These are phyloP conservation scores for Xylariaceae sp. DNA, from an alignment of 2,329 filamentous ascomycete genomes.

Conservation along the genomic window DNA sequence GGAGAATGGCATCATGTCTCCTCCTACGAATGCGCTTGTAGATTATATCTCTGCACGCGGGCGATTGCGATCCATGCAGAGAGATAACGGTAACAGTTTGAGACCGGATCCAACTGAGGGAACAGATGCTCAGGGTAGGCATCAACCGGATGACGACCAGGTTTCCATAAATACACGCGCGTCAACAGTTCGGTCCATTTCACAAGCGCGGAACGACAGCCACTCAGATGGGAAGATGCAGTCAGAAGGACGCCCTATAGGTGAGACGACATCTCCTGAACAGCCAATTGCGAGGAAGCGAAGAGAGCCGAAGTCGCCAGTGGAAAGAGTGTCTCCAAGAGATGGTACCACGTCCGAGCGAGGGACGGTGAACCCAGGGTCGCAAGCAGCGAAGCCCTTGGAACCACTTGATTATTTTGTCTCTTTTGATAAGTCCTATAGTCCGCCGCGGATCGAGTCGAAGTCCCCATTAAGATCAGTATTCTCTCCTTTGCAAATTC, in stretches of 20 bases:
- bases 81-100: not conserved
- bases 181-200: constrained; percentile 25
- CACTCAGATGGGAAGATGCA: constrained; percentile 16
- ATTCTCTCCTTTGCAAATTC: constrained; percentile 18
- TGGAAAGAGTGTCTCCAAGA: constrained; percentile 8
- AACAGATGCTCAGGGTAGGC: constrained; percentile 5
- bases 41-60: not conserved
- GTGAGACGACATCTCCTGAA: not conserved
- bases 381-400: constrained; percentile 9
- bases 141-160: constrained; percentile 21
- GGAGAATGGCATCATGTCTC: no score
- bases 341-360: constrained; percentile 18
- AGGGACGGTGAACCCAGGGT: constrained; percentile 9
- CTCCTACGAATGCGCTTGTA: not conserved
- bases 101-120: constrained; percentile 4
- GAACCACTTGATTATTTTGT: constrained; percentile 27
- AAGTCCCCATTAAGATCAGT: constrained; percentile 19
- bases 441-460: constrained; percentile 27
- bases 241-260: not conserved
- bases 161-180: constrained; percentile 23
- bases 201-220: constrained; percentile 15
- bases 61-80: constrained; percentile 2
- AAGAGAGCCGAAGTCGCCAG: constrained; percentile 3
- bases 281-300: constrained; percentile 8
- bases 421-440: constrained; percentile 29